Conservation (phyloP, 164 flowering plant species). For the Saururus chinensis region DNA sequence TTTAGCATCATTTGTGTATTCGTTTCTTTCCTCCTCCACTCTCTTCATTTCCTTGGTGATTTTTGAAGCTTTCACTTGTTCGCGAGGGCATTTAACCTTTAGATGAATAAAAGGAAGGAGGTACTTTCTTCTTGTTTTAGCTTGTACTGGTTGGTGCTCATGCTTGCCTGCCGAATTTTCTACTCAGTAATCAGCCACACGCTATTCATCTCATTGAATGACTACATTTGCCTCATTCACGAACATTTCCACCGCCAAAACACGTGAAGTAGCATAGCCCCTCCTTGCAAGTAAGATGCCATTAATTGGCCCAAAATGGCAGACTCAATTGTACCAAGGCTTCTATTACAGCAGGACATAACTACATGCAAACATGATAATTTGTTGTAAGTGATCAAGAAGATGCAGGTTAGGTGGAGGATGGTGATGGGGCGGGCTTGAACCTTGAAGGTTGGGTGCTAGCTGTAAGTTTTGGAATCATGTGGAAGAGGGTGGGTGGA, state of each 20-base stretch:
- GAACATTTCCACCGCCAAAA: no score
- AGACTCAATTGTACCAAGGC: no score
- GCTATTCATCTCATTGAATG: no score
- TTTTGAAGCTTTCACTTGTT: conserved; percentile 14
- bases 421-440: neutral
- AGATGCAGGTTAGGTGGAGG: neutral
- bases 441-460: conserved; percentile 11
- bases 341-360: no score
- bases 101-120: conserved; percentile 5
- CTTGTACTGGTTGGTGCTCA: no score
- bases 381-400: neutral
- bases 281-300: no score
- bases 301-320: no score
- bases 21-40: neutral
- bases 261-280: no score
- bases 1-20: conserved; percentile 27
- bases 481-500: conserved; percentile 1
- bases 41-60: conserved; percentile 4
- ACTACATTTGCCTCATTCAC: no score
- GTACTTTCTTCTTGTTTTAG: neutral
- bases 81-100: conserved; percentile 19
- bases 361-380: no score
- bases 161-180: no score
- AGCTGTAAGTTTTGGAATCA: conserved; percentile 9
- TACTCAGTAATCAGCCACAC: no score